These are phyloP conservation scores for Phyllosticta citribraziliensis DNA, from an alignment of 2,329 filamentous ascomycete genomes.

Conservation along the genomic window DNA sequence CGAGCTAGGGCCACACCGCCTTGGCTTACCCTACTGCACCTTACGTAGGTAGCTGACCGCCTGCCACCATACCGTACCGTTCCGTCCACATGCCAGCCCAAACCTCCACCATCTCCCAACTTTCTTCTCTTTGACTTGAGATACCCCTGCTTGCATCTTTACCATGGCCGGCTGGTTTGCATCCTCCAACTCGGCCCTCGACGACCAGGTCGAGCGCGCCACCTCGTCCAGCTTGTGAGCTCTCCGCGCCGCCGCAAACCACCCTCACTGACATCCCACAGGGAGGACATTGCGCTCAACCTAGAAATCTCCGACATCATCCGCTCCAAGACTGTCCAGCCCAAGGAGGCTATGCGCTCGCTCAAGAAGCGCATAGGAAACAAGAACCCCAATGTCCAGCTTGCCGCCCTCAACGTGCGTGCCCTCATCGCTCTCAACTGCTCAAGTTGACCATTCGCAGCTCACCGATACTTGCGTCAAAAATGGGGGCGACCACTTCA, in stretches of 20 bases:
- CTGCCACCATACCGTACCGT: not conserved
- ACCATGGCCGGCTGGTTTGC: constrained; percentile 94
- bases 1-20: not conserved
- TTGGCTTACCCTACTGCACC: not conserved
- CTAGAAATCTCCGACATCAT: constrained; percentile 97
- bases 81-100: constrained; percentile 3
- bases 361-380: constrained; percentile 90
- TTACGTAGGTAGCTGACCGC: not conserved
- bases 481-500: constrained; percentile 92
- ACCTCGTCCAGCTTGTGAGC: constrained; percentile 85
- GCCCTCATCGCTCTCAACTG: not conserved
- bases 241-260: not conserved
- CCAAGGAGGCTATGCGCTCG: constrained; percentile 95
- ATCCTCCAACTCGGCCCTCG: constrained; percentile 78
- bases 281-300: constrained; percentile 93
- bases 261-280: constrained; percentile 28
- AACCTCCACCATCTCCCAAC: constrained; percentile 5
- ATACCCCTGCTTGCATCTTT: not conserved
- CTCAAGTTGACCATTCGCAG: constrained; percentile 31
- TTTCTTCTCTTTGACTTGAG: not conserved
- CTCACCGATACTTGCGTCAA: constrained; percentile 98
- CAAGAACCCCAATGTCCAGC: constrained; percentile 94
- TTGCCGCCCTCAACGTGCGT: constrained; percentile 81
- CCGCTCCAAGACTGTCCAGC: constrained; percentile 91
- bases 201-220: constrained; percentile 93